Base-by-base conservation (phyloP, 2,329 filamentous ascomycete genomes). In the Pyrenophora seminiperda region DNA sequence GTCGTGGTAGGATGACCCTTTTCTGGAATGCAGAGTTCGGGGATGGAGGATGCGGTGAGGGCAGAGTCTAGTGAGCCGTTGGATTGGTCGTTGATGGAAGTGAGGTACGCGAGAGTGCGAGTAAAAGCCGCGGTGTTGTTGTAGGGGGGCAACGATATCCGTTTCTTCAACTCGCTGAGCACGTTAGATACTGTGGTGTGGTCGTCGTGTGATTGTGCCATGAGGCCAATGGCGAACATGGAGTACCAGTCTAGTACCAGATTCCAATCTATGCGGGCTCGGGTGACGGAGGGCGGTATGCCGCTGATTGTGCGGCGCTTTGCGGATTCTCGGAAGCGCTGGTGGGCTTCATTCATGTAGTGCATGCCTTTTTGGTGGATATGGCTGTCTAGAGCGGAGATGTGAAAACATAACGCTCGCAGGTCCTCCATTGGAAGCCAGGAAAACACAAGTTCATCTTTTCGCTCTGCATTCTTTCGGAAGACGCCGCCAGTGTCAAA, bases 41-140 rank as follows among this genome's bases (percentile, higher is more conserved):
- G 75, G 32, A 84, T 81, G 52, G 83, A 80, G 72, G 90, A 96
- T 7, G 87, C 80, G 3, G 76, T 62, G 11, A 91, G 75, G 3
- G 93, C 91, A 2, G 76, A 75, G n/a, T 83, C 76, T 1, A 94
- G 78, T 56, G 91, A 81, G 13, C 91, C 91, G 4, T 81, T 86
- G 14, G 87, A 89, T 75, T 97, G 93, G 43, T 85, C 78, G 60
- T 91, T 88, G 6, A 89, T 82, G 0, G 88, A 92, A 1, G 81
- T 78, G 14, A 96, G 83, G 71, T 97, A 97, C 34, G 83, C 76
- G 5, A 83, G 78, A 36, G 89, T 78, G 27, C 84, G 75, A 18
- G 72, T 70, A 29, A 85, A 78, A 2, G 70, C 64, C 11, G 73
- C 70, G 2, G 73, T 63, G 17, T 74, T 65, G 7, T 65, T 62